Conservation (phyloP, 2,329 filamentous ascomycete genomes). For the Penicillium griseofulvum region DNA sequence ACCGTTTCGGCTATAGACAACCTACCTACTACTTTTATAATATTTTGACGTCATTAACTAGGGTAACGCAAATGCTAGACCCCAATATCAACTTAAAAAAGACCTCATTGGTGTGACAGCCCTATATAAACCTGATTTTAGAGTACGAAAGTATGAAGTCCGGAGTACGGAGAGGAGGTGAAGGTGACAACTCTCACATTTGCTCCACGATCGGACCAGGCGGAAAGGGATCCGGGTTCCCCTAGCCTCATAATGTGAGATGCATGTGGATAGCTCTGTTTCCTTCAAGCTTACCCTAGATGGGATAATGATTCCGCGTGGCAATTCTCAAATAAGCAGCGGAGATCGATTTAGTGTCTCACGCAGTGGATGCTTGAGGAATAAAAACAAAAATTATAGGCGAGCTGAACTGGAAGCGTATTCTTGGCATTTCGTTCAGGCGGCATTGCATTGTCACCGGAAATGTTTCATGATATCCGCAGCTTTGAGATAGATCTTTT, state of each 20-base stretch:
- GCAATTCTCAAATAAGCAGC: slow-evolving; percentile 4
- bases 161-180: too few species aligned
- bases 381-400: background rate
- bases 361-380: background rate
- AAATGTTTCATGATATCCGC: background rate
- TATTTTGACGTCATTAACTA: background rate
- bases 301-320: slow-evolving; percentile 2
- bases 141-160: too few species aligned
- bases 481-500: slow-evolving; percentile 1
- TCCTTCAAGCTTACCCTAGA: background rate
- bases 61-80: too few species aligned
- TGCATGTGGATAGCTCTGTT: slow-evolving; percentile 2
- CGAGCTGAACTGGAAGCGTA: slow-evolving; percentile 3
- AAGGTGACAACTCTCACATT: background rate
- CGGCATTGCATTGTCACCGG: background rate
- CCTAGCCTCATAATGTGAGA: background rate
- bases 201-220: slow-evolving; percentile 3
- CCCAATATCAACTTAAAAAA: background rate
- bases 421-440: too few species aligned
- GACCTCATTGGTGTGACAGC: background rate
- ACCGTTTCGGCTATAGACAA: slow-evolving; percentile 5
- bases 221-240: slow-evolving; percentile 6
- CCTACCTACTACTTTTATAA: too few species aligned
- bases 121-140: too few species aligned
- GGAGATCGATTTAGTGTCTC: slow-evolving; percentile 6